These are phyloP conservation scores for Barnettozyma botsteinii DNA, from an alignment of 805 yeast species.

Conservation along the genomic window DNA sequence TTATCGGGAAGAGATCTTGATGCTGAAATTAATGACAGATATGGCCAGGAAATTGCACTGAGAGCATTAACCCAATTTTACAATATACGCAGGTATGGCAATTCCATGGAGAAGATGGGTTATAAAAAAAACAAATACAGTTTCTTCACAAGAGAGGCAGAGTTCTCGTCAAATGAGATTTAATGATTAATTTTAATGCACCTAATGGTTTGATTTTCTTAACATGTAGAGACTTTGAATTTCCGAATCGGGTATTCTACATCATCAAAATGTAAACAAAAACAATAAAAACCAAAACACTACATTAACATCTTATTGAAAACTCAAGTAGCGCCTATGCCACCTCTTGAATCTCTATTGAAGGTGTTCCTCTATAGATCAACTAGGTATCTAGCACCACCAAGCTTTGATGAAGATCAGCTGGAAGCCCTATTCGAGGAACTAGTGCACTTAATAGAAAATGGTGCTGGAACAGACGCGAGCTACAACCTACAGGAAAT, in stretches of 20 bases:
- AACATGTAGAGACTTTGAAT: background rate
- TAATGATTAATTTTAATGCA: background rate
- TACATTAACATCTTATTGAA: background rate
- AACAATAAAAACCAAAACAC: constrained; percentile 1
- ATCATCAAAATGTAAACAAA: constrained; percentile 3
- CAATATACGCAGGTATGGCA: constrained; percentile 53
- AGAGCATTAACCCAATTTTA: constrained; percentile 75
- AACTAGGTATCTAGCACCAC: constrained; percentile 16
- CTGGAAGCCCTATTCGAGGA: constrained; percentile 15
- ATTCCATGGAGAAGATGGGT: constrained; percentile 50
- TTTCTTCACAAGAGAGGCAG: constrained; percentile 38
- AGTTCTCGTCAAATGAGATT: constrained; percentile 17
- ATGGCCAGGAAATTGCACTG: constrained; percentile 80
- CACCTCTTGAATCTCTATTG: constrained; percentile 6
- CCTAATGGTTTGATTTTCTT: background rate
- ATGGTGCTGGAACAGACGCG: constrained; percentile 1
- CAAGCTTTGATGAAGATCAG: constrained; percentile 9
- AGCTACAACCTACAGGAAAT: constrained; percentile 2
- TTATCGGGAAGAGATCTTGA: constrained; percentile 75
- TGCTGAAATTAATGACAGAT: constrained; percentile 67
- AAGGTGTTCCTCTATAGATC: constrained; percentile 16
- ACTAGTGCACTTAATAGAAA: constrained; percentile 18
- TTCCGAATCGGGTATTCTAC: constrained; percentile 12
- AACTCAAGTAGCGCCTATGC: background rate
- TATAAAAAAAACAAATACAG: constrained; percentile 38